Conservation (phyloP, 2,329 filamentous ascomycete species). For the Pleomassaria siparia region DNA sequence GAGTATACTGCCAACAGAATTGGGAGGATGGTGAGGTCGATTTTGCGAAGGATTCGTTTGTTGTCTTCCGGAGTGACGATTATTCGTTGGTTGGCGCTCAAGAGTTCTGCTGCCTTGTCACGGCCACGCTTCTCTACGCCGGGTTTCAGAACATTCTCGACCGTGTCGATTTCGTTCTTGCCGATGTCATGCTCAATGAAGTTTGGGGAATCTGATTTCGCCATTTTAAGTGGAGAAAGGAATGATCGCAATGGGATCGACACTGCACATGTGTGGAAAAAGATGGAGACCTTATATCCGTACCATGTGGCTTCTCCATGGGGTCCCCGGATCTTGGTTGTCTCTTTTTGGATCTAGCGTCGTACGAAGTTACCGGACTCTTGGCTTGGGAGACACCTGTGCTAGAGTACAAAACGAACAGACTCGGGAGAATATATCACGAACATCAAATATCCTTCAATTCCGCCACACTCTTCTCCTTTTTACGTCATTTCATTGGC, state of each 20-base stretch:
- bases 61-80: conserved; percentile 57
- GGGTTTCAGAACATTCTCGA: conserved; percentile 30
- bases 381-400: conserved; percentile 1
- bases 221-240: background rate
- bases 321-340: conserved; percentile 22
- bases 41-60: conserved; percentile 52
- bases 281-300: background rate
- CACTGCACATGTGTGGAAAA: background rate
- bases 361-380: conserved; percentile 26
- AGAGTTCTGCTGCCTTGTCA: conserved; percentile 54
- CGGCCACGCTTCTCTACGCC: conserved; percentile 17
- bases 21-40: conserved; percentile 55
- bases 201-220: background rate
- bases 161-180: conserved; percentile 27
- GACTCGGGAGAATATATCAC: background rate
- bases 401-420: conserved; percentile 1
- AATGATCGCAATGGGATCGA: background rate
- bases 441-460: no score
- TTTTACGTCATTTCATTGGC: no score
- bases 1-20: conserved; percentile 64
- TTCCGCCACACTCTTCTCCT: no score
- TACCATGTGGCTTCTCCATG: conserved; percentile 19
- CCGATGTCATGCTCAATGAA: conserved; percentile 11
- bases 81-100: conserved; percentile 50
- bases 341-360: conserved; percentile 5